phyloP scores from a whole-genome alignment of 352 stramenopile species.

The Pythium chondricola region DNA sequence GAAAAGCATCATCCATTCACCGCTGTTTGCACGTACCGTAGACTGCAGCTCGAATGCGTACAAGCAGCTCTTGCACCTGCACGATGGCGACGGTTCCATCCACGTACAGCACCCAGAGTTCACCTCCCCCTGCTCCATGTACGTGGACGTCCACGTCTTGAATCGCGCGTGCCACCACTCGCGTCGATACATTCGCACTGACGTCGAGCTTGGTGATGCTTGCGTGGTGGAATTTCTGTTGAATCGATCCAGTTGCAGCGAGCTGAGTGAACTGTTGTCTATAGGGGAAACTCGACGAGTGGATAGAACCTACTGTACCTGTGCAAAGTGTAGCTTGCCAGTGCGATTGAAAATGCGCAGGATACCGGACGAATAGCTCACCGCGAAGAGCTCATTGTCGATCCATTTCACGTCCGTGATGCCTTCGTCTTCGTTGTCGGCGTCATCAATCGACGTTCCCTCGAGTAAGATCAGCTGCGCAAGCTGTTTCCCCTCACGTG shows the following conservation, averaged over 20 bases:
- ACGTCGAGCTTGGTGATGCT: conserved; percentile 19
- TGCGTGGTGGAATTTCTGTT: conserved; percentile 22
- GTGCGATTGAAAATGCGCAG: conserved; percentile 51
- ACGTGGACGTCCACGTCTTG: conserved; percentile 7
- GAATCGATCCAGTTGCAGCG: no score
- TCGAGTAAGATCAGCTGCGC: conserved; percentile 27
- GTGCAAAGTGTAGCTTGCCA: conserved; percentile 51
- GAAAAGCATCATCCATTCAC: no score
- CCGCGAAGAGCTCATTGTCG: conserved; percentile 39
- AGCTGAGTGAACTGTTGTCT: no score
- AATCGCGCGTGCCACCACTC: background rate
- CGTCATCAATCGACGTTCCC: conserved; percentile 16
- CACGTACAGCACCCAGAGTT: conserved; percentile 75
- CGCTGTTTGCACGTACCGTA: conserved; percentile 47
- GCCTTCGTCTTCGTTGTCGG: conserved; percentile 35
- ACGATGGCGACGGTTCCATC: conserved; percentile 78
- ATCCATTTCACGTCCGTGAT: conserved; percentile 71
- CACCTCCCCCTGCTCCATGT: conserved; percentile 13
- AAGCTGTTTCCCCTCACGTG: background rate
- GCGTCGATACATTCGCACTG: conserved; percentile 14
- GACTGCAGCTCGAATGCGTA: conserved; percentile 41
- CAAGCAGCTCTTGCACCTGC: conserved; percentile 51
- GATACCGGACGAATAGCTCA: conserved; percentile 50
- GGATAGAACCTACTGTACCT: no score
- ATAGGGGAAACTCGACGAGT: no score